Percentiles rank a stretch among this genome's conserved stretches.
Conservation (phyloP, 2,329 filamentous ascomycete species). For the Trichophyton mentagrophytes region DNA sequence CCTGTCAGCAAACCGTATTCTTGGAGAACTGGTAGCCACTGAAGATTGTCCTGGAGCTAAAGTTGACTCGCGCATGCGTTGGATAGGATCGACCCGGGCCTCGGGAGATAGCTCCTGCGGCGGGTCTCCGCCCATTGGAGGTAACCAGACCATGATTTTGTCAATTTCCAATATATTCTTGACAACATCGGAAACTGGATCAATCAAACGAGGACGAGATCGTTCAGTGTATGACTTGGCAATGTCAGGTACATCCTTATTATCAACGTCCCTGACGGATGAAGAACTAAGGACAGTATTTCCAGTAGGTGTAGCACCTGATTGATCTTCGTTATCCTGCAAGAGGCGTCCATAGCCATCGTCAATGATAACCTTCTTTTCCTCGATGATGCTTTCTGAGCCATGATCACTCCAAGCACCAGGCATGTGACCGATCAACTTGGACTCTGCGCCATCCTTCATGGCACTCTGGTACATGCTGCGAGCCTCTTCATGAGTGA, state of each 20-base stretch:
- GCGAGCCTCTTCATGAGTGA: slow-evolving; percentile 38
- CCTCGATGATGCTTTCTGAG: background rate
- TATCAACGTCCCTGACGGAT: background rate
- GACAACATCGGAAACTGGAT: slow-evolving; percentile 16
- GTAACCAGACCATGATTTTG: slow-evolving; percentile 26
- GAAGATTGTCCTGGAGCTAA: slow-evolving; percentile 9
- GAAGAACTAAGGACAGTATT: background rate
- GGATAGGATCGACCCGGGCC: background rate
- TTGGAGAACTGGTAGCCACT: background rate
- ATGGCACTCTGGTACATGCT: slow-evolving; percentile 46
- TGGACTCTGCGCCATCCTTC: slow-evolving; percentile 26
- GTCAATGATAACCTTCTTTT: background rate
- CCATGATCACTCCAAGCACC: slow-evolving; percentile 29
- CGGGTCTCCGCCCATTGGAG: slow-evolving; percentile 16
- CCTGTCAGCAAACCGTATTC: background rate
- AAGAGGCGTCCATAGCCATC: background rate
- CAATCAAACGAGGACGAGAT: background rate
- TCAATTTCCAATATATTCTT: slow-evolving; percentile 27
- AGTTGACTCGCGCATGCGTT: slow-evolving; percentile 7
- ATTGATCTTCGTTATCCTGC: background rate
- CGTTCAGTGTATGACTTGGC: background rate
- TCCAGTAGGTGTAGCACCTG: background rate
- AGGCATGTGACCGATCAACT: slow-evolving; percentile 27
- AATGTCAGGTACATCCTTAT: background rate
- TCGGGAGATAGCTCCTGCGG: background rate